Evolutionary conservation across 176 grass and related monocot genomes (phyloP).

Genomic region (Secale cereale): DNA sequence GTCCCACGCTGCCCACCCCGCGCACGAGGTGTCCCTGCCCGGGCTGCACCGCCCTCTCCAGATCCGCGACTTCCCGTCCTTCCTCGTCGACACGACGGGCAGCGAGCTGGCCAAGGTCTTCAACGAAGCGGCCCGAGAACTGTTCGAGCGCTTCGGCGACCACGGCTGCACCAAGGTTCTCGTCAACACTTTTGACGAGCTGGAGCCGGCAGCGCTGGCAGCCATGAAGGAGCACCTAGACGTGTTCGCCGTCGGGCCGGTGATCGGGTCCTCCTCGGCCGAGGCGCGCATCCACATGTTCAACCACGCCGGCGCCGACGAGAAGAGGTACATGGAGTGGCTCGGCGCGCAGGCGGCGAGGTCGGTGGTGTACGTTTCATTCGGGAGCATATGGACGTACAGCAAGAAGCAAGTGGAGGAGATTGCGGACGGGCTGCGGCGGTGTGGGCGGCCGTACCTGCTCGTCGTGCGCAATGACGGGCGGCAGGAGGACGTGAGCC

Average conservation of each 20-base stretch:
- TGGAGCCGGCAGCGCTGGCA: no score
- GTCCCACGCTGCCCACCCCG: constrained; percentile 32
- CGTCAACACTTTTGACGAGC: no score
- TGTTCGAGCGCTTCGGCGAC: constrained; percentile 5
- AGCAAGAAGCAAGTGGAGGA: no score
- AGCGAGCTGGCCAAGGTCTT: no score
- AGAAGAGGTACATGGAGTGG: constrained; percentile 51
- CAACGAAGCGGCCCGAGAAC: not conserved
- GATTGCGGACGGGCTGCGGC: no score
- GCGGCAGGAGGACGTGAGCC: no score
- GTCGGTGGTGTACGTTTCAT: constrained; percentile 54
- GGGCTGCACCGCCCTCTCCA: constrained; percentile 17
- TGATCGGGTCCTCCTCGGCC: no score
- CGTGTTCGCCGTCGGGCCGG: no score
- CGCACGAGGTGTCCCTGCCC: constrained; percentile 29
- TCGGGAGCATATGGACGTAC: not conserved
- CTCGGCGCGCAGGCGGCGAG: constrained; percentile 38
- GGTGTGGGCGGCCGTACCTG: no score
- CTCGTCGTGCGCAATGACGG: no score
- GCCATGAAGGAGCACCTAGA: no score
- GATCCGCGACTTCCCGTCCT: constrained; percentile 45
- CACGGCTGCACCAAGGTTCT: no score
- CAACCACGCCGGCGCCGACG: constrained; percentile 30
- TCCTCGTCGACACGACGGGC: not conserved
- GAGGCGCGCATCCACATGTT: constrained; percentile 12